These are phyloP conservation scores for Cyberlindnera japonica DNA, from an alignment of 805 yeast genomes.

Conservation along the genomic window DNA sequence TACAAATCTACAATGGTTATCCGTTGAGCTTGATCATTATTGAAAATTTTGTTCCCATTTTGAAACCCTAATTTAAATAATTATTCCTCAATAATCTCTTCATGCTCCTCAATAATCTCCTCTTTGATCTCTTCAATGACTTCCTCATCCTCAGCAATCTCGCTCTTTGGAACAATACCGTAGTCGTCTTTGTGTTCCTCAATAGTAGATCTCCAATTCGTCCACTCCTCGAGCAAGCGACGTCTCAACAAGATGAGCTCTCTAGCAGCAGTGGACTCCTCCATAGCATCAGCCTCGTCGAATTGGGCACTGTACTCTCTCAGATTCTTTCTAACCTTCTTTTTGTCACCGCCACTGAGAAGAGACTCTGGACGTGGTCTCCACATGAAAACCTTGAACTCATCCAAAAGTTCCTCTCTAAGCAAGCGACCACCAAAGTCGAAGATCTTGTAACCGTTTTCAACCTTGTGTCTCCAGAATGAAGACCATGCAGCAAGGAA, in stretches of 20 bases:
- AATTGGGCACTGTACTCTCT: conserved; percentile 87
- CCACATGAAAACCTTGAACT: conserved; percentile 89
- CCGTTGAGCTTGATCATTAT: no score
- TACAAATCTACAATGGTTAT: no score
- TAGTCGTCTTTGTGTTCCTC: conserved; percentile 46
- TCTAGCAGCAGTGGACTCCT: conserved; percentile 86
- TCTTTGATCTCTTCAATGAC: conserved; percentile 71
- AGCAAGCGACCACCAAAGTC: conserved; percentile 77
- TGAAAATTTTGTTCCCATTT: no score
- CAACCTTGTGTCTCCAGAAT: conserved; percentile 75
- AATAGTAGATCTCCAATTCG: conserved; percentile 60
- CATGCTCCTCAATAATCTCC: conserved; percentile 52
- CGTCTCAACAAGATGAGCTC: conserved; percentile 85
- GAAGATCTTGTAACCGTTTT: conserved; percentile 86
- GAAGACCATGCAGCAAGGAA: conserved; percentile 87
- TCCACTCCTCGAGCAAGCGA: conserved; percentile 82
- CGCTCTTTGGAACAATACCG: conserved; percentile 40
- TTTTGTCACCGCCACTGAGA: conserved; percentile 73
- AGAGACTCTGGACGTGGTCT: conserved; percentile 91
- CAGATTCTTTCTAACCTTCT: conserved; percentile 87
- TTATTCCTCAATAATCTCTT: conserved; percentile 22
- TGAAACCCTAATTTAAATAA: no score
- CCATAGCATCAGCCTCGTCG: conserved; percentile 94
- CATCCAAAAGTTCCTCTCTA: conserved; percentile 74
- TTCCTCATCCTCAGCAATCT: conserved; percentile 64